These are phyloP conservation scores for Elongisporangium undulatum DNA, from an alignment of 352 stramenopile genomes.

Conservation along the genomic window DNA sequence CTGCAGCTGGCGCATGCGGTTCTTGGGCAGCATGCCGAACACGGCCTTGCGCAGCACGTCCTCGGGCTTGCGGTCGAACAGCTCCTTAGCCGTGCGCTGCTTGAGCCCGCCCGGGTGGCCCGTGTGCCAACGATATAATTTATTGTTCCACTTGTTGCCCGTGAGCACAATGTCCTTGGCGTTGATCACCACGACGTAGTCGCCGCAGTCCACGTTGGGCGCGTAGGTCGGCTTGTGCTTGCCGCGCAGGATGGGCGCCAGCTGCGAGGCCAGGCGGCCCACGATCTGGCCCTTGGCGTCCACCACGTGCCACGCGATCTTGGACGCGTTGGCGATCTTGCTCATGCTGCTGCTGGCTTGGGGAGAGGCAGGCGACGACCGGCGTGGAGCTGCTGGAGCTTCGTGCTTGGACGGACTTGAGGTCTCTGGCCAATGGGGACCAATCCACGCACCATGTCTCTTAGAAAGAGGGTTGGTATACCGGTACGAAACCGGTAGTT, in stretches of 20 bases:
- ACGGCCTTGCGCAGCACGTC: slow-evolving; percentile 96
- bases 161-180: slow-evolving; percentile 94
- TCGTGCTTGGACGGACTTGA: not conserved
- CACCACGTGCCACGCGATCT: slow-evolving; percentile 94
- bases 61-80: slow-evolving; percentile 94
- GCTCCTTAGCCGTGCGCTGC: slow-evolving; percentile 91
- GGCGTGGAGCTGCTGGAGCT: slow-evolving; percentile 1
- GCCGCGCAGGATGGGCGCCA: slow-evolving; percentile 94
- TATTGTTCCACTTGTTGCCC: slow-evolving; percentile 96
- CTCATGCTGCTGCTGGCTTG: slow-evolving; percentile 54
- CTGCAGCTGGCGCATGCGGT: slow-evolving; percentile 93
- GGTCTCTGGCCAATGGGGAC: not conserved
- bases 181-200: slow-evolving; percentile 98
- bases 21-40: slow-evolving; percentile 97
- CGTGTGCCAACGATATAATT: slow-evolving; percentile 98
- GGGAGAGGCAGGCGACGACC: not conserved
- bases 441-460: not conserved
- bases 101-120: slow-evolving; percentile 97
- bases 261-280: slow-evolving; percentile 93
- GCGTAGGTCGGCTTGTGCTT: slow-evolving; percentile 99
- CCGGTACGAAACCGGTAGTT: slow-evolving; percentile 2
- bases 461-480: not conserved
- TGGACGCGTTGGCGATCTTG: slow-evolving; percentile 79
- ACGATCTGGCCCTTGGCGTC: slow-evolving; percentile 96
- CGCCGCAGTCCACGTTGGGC: slow-evolving; percentile 97